phyloP scores from a whole-genome alignment of 768 basidiomycete genomes.

The Serendipita indica region DNA sequence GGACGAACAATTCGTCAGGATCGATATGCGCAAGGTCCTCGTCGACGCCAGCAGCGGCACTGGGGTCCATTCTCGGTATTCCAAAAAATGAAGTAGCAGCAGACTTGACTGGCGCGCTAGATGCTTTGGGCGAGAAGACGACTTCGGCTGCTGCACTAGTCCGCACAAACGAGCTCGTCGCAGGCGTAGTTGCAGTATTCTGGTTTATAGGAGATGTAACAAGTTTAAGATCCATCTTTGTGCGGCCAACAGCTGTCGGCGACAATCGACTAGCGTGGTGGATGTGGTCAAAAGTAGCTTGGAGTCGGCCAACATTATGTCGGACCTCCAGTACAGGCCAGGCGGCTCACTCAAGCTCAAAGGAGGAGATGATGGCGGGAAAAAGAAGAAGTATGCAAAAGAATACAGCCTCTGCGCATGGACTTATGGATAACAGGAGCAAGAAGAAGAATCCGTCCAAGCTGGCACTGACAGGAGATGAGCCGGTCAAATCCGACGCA shows the following conservation, averaged over 20 bases:
- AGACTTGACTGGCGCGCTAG: background rate
- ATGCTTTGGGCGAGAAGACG: conserved; percentile 1
- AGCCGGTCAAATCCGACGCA: conserved; percentile 24
- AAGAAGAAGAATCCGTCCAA: conserved; percentile 74
- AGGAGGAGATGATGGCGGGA: conserved; percentile 62
- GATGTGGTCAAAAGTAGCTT: conserved; percentile 2
- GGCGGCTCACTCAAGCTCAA: conserved; percentile 86
- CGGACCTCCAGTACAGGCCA: conserved; percentile 72
- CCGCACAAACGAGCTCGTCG: background rate
- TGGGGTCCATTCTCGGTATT: background rate
- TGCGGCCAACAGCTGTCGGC: background rate
- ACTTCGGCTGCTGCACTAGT: background rate
- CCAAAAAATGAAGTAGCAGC: background rate
- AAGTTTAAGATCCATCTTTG: background rate
- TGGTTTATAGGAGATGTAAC: background rate
- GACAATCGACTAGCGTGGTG: background rate
- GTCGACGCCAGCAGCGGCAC: background rate
- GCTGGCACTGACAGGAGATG: conserved; percentile 33
- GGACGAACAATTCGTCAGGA: conserved; percentile 63
- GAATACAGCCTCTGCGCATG: conserved; percentile 1
- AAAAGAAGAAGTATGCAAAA: conserved; percentile 60
- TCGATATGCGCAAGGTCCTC: conserved; percentile 25
- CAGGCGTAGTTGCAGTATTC: background rate
- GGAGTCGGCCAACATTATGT: conserved; percentile 32
- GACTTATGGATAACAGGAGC: conserved; percentile 12